Base-by-base conservation (phyloP, 2,329 filamentous ascomycete species). In the Colletotrichum gloeosporioides region DNA sequence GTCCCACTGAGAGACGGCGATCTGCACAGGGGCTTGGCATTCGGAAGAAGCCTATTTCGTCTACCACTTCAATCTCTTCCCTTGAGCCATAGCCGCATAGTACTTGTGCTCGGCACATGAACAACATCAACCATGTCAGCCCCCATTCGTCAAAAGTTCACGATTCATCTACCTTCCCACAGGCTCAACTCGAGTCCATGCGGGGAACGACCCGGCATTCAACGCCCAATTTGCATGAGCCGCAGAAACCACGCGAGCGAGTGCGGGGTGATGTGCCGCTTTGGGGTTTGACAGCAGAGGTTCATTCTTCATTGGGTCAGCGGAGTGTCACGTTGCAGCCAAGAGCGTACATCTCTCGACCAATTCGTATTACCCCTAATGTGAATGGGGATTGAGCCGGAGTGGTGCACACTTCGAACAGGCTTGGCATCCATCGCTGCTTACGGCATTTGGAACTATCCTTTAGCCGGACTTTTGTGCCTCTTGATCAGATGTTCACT, bases 151-250 rank as follows among this genome's bases (percentile, higher is more conserved):
- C 27, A 15, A 16, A 18, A 13, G 3, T 6, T 2, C 13, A 2
- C 8, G 16, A 5, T 29, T 74, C 57, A 74, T 76, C 34, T 61
- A 49, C 5, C 18, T 34, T 16, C 36, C 6, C 61, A 76, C 29
- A 76, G 74, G 70, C 70, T 76, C 59, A 76, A 76, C 4, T 65
- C 18, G 8, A 34, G 6, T 6, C n/a, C 4, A 53, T 31, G 64
- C 71, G 70, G 71, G 69, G 65, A 55, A 39, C 57, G 7, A 29
- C 27, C 29, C 64, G 64, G 70, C 70, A 69, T 49, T 65, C 10
- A 13, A 5, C 1, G 15, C 15, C 15, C 53, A 39, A 22, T 29
- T 68, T 8, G n/a, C 12, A 55, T 32, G 55, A 75, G 63, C 63
- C 36, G 39, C 55, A 55, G 15, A 22, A n/a, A 9, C 34, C 25